Conservation (phyloP, 2,329 filamentous ascomycete genomes). For the Myriosclerotinia curreyana region DNA sequence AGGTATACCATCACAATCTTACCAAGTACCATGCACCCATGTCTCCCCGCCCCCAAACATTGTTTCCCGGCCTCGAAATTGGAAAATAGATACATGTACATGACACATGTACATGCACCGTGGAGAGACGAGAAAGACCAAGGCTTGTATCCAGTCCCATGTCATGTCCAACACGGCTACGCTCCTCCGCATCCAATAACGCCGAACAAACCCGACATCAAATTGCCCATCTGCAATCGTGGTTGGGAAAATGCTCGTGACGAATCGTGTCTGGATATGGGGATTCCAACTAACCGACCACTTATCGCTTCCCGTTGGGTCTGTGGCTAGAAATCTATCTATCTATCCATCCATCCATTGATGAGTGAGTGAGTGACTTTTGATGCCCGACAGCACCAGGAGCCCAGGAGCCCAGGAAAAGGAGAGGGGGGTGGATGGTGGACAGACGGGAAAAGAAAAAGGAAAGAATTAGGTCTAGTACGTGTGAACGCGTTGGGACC, state of each 20-base stretch:
- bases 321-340: not conserved
- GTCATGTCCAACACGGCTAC: not conserved
- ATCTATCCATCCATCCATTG: too few species aligned
- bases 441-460: too few species aligned
- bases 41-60: not conserved
- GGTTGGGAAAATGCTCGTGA: too few species aligned
- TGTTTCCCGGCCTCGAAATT: not conserved
- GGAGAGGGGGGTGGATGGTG: too few species aligned
- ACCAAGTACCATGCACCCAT: not conserved
- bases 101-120: too few species aligned
- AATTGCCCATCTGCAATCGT: not conserved
- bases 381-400: not conserved
- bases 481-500: not conserved
- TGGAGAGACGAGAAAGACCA: not conserved
- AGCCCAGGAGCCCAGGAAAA: too few species aligned
- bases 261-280: too few species aligned
- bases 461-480: not conserved
- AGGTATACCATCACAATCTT: not conserved
- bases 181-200: not conserved
- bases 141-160: not conserved
- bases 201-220: not conserved
- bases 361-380: too few species aligned
- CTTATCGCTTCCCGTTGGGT: too few species aligned
- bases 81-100: not conserved
- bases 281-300: too few species aligned